Percentiles rank a stretch among this genome's conserved stretches.
phyloP scores from a whole-genome alignment of 768 basidiomycete genomes.

The Xanthoconium purpureum region DNA sequence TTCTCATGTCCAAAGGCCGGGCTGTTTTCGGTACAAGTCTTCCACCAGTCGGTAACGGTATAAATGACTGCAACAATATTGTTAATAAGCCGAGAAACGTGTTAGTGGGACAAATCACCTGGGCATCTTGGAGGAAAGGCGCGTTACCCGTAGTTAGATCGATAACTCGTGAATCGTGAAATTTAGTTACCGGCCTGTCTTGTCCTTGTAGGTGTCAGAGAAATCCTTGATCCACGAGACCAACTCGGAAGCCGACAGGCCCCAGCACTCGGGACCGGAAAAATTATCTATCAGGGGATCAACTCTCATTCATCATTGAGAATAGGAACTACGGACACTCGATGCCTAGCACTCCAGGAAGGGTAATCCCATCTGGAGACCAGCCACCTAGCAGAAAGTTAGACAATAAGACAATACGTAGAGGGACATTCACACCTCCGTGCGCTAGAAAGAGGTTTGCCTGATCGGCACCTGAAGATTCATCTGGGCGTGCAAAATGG shows the following conservation, averaged over 20 bases:
- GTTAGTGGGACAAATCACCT: slow-evolving; percentile 24
- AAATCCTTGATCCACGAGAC: slow-evolving; percentile 61
- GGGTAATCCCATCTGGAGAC: neutral
- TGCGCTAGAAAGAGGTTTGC: neutral
- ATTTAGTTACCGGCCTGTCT: slow-evolving; percentile 42
- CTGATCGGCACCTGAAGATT: slow-evolving; percentile 10
- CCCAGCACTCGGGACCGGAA: slow-evolving; percentile 51
- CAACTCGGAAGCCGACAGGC: slow-evolving; percentile 49
- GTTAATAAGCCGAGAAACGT: neutral
- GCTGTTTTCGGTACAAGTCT: slow-evolving; percentile 58
- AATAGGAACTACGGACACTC: slow-evolving; percentile 41
- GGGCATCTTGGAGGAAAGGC: slow-evolving; percentile 34
- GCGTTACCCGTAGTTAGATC: neutral
- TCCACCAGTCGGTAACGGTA: slow-evolving; percentile 68
- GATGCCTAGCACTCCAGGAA: slow-evolving; percentile 43
- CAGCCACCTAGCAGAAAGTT: neutral
- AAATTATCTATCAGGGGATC: slow-evolving; percentile 44
- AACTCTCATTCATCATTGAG: neutral
- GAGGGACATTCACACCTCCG: neutral
- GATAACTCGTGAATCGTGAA: neutral
- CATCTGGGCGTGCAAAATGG: slow-evolving; percentile 57
- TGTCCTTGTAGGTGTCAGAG: slow-evolving; percentile 52
- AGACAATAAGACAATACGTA: neutral
- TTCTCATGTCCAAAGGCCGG: slow-evolving; percentile 46
- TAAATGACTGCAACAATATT: slow-evolving; percentile 47